Evolutionary conservation across 768 basidiomycete species (phyloP).

Genomic region (Mycena vitilis): DNA sequence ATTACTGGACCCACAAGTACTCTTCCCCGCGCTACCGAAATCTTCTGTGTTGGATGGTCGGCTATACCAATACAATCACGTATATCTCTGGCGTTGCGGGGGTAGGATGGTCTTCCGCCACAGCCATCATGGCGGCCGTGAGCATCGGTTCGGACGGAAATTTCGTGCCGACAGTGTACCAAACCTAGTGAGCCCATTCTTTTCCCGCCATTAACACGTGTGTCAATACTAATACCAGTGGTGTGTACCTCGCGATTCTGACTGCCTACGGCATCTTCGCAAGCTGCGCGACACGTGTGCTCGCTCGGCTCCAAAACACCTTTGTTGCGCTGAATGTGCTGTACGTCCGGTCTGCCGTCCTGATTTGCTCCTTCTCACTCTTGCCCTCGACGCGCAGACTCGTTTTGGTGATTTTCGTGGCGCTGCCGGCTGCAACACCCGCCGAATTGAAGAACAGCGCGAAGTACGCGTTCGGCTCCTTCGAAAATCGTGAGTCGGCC

Average conservation of each 20-base stretch:
- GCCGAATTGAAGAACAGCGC: constrained; percentile 7
- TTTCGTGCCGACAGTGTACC: constrained; percentile 10
- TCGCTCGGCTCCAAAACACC: constrained; percentile 77
- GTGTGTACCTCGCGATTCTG: constrained; percentile 70
- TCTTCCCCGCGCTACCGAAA: constrained; percentile 11
- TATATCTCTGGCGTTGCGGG: constrained; percentile 5
- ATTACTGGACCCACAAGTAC: constrained; percentile 22
- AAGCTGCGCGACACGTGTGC: constrained; percentile 69
- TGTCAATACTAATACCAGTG: constrained; percentile 50
- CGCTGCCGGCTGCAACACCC: constrained; percentile 3
- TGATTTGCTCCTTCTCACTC: neutral
- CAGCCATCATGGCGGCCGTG: constrained; percentile 3
- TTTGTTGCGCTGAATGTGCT: constrained; percentile 75
- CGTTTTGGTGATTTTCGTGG: constrained; percentile 13
- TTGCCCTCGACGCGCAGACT: neutral
- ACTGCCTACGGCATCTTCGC: constrained; percentile 71
- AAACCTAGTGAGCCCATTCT: constrained; percentile 4
- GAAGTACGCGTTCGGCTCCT: constrained; percentile 7
- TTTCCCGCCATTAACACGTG: neutral
- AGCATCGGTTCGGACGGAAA: constrained; percentile 3
- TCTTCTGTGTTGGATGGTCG: constrained; percentile 14
- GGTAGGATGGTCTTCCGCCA: neutral
- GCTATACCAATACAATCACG: constrained; percentile 13
- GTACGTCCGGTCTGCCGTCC: constrained; percentile 42
- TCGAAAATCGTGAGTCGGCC: constrained; percentile 7